These are phyloP conservation scores for Tricholoma furcatifolium DNA, from an alignment of 768 basidiomycete genomes.

Conservation along the genomic window DNA sequence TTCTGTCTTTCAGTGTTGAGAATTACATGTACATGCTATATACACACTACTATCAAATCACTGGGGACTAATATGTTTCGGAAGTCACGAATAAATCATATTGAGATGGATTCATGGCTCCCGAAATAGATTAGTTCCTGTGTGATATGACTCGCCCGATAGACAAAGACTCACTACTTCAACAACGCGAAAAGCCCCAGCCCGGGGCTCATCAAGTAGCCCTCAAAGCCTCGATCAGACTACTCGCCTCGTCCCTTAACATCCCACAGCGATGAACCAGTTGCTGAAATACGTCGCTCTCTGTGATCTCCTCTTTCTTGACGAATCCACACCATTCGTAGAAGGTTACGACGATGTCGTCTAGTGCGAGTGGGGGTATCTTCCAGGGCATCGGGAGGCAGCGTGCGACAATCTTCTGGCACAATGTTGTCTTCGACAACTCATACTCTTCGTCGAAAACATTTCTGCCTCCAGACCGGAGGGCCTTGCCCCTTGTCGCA, in stretches of 20 bases:
- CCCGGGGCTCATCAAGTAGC: no score
- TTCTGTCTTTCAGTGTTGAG: no score
- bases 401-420: slow-evolving; percentile 15
- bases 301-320: neutral
- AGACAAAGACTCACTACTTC: no score
- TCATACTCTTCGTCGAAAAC: slow-evolving; percentile 27
- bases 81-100: no score
- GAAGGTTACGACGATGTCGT: slow-evolving; percentile 10
- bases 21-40: no score
- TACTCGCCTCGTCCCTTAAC: slow-evolving; percentile 13
- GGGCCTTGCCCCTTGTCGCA: slow-evolving; percentile 24
- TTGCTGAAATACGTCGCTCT: slow-evolving; percentile 9
- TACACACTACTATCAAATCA: no score
- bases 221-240: slow-evolving; percentile 5
- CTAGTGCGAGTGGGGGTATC: slow-evolving; percentile 14
- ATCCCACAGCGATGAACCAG: slow-evolving; percentile 16
- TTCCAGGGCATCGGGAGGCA: slow-evolving; percentile 12
- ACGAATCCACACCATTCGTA: slow-evolving; percentile 10
- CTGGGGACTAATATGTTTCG: no score
- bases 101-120: no score
- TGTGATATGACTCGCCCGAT: no score
- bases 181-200: no score
- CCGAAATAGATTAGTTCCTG: no score
- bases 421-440: slow-evolving; percentile 27
- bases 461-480: slow-evolving; percentile 12